These are phyloP conservation scores for Aotearoamyces nothofagi DNA, from an alignment of 2,329 filamentous ascomycete genomes.

Conservation along the genomic window DNA sequence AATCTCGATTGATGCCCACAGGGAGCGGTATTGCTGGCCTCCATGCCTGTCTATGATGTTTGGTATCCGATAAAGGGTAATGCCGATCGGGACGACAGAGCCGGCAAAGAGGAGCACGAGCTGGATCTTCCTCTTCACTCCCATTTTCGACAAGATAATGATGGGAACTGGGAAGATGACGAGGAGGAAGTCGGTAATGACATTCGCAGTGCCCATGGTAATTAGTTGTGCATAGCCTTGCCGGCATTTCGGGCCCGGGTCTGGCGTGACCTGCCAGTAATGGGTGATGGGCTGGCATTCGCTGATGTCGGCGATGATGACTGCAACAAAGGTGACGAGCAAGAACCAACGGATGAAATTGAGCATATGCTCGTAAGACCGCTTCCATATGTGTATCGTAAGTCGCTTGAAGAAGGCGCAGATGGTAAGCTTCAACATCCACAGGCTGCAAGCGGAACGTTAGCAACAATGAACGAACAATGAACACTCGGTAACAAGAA, in stretches of 20 bases:
- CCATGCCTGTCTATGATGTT: constrained; percentile 57
- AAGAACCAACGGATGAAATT: constrained; percentile 62
- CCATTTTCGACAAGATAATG: constrained; percentile 66
- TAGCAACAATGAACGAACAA: constrained; percentile 7
- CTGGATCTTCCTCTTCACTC: constrained; percentile 60
- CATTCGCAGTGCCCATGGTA: constrained; percentile 79
- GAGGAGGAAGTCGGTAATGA: constrained; percentile 76
- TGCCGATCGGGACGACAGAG: constrained; percentile 63
- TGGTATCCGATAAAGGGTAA: constrained; percentile 71
- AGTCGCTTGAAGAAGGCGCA: constrained; percentile 84
- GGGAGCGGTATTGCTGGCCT: constrained; percentile 72
- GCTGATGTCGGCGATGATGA: constrained; percentile 64
- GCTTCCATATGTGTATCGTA: constrained; percentile 67
- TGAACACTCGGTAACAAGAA: too few species aligned
- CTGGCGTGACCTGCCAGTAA: constrained; percentile 69
- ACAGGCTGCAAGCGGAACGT: constrained; percentile 43
- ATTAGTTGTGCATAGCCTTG: constrained; percentile 77
- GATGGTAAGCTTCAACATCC: constrained; percentile 81
- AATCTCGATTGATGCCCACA: constrained; percentile 81
- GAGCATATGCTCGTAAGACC: constrained; percentile 57
- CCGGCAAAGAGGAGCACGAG: constrained; percentile 71
- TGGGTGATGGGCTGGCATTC: constrained; percentile 68
- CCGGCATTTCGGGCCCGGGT: constrained; percentile 74
- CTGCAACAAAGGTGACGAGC: constrained; percentile 60
- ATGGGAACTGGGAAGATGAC: constrained; percentile 83